Evolutionary conservation across 352 stramenopile species (phyloP).

Genomic region (Phytophthora quininea): DNA sequence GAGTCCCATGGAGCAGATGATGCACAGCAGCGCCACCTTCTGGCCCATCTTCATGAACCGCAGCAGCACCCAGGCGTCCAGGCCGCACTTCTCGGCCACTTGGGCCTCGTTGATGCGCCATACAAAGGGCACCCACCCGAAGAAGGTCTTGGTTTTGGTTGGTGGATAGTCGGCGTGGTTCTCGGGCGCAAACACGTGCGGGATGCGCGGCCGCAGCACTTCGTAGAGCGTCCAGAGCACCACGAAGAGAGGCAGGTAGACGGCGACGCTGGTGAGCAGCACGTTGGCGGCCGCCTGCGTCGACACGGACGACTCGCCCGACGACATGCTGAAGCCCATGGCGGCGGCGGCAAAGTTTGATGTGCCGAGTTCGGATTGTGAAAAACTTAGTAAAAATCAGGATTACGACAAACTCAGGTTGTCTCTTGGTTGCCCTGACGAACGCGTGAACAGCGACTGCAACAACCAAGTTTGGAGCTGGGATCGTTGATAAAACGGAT

Average conservation of each 20-base stretch:
- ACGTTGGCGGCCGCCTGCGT: conserved; percentile 50
- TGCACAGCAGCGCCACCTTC: conserved; percentile 63
- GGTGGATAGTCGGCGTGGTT: conserved; percentile 50
- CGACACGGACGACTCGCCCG: conserved; percentile 17
- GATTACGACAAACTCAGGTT: no score
- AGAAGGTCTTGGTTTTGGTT: conserved; percentile 36
- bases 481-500: conserved; percentile 1
- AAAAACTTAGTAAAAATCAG: no score
- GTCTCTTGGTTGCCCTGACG: no score
- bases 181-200: conserved; percentile 53
- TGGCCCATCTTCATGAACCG: conserved; percentile 76
- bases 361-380: no score
- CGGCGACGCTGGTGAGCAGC: conserved; percentile 57
- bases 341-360: neutral
- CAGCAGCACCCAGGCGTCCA: conserved; percentile 79
- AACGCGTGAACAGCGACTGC: no score
- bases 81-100: conserved; percentile 64
- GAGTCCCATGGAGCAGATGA: conserved; percentile 62
- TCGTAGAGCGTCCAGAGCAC: conserved; percentile 67
- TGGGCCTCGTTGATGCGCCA: conserved; percentile 57
- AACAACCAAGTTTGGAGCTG: no score
- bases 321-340: conserved; percentile 32
- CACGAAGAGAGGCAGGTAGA: conserved; percentile 74
- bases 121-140: conserved; percentile 71
- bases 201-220: conserved; percentile 48